These are phyloP conservation scores for Ophiostoma novo-ulmi DNA, from an alignment of 2,329 filamentous ascomycete genomes.

Conservation along the genomic window DNA sequence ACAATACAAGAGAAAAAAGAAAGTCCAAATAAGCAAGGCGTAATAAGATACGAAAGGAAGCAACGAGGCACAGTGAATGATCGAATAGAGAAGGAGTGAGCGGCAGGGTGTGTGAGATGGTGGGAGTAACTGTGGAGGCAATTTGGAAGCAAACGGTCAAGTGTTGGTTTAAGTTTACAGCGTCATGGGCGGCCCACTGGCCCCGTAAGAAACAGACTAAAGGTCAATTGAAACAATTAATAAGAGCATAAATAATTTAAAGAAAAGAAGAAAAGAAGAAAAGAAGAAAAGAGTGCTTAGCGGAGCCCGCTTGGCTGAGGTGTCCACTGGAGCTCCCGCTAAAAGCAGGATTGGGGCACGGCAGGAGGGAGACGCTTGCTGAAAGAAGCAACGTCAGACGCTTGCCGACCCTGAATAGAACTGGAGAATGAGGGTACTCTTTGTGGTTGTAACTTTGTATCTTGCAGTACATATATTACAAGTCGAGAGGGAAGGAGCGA, in stretches of 20 bases:
- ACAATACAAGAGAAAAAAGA: background rate
- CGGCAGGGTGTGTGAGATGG: conserved; percentile 5
- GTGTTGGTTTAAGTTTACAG: conserved; percentile 17
- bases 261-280: conserved; percentile 11
- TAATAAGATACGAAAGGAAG: background rate
- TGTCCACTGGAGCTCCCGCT: conserved; percentile 20
- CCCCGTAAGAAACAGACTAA: background rate
- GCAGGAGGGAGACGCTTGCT: conserved; percentile 20
- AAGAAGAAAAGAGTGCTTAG: conserved; percentile 14
- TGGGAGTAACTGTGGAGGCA: conserved; percentile 1
- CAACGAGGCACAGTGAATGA: conserved; percentile 15
- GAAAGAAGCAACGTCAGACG: conserved; percentile 13
- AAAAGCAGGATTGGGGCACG: conserved; percentile 18
- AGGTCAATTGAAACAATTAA: conserved; percentile 2
- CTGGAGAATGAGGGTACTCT: background rate
- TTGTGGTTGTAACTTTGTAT: background rate
- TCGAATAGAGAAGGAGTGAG: background rate
- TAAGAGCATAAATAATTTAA: background rate
- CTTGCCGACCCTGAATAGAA: conserved; percentile 8
- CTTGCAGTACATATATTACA: background rate
- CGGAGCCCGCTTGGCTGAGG: conserved; percentile 16
- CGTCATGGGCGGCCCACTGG: conserved; percentile 25
- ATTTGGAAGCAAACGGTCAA: conserved; percentile 22
- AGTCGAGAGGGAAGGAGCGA: background rate
- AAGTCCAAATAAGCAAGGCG: background rate